phyloP scores from a whole-genome alignment of 352 stramenopile species.

The Phytophthora lateralis region DNA sequence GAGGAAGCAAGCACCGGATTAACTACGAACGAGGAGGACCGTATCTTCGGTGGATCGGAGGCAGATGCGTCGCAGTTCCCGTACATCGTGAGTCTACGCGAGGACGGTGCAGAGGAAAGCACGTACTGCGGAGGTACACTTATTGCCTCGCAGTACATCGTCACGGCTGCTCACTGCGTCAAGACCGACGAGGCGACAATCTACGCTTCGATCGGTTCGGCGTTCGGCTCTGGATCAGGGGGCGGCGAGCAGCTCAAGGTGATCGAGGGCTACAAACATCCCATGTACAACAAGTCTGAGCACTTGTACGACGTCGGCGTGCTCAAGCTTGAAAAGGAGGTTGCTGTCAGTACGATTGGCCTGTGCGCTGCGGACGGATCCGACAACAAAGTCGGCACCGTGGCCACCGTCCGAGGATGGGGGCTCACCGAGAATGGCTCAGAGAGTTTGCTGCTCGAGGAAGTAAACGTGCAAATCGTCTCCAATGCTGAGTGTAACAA shows the following conservation, averaged over 20 bases:
- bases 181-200: constrained; percentile 43
- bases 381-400: constrained; percentile 53
- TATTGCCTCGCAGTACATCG: constrained; percentile 63
- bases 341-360: constrained; percentile 35
- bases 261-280: constrained; percentile 47
- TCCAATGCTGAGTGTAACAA: constrained; percentile 67
- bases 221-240: constrained; percentile 40
- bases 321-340: constrained; percentile 59
- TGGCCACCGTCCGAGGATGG: constrained; percentile 65
- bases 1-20: constrained; percentile 30
- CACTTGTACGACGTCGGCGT: constrained; percentile 64
- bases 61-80: constrained; percentile 54
- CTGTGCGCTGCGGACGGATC: constrained; percentile 47
- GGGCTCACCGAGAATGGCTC: constrained; percentile 56
- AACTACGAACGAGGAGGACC: constrained; percentile 46
- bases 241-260: constrained; percentile 62
- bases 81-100: constrained; percentile 65
- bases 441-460: constrained; percentile 45
- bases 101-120: constrained; percentile 33
- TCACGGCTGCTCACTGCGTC: constrained; percentile 79
- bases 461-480: constrained; percentile 65
- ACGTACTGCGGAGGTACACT: constrained; percentile 77
- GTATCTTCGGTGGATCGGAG: constrained; percentile 67
- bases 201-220: constrained; percentile 62
- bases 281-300: constrained; percentile 54